Base-by-base conservation (phyloP, 1,284 basidiomycete genomes). In the Stygiomarasmius scandens region DNA sequence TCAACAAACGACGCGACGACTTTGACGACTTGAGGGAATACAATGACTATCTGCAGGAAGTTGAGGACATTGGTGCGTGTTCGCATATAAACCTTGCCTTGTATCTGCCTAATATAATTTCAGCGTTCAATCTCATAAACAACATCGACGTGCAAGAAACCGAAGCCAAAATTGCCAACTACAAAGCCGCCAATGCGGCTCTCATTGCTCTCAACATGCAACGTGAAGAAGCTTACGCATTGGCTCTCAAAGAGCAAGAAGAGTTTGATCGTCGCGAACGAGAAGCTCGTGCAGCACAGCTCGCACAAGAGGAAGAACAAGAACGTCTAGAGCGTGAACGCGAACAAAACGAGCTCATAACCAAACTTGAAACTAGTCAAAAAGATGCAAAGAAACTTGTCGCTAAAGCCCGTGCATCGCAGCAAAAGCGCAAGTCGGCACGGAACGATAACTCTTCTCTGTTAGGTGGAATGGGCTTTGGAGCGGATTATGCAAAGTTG, bases 71-170 rank as follows among this genome's bases (percentile, higher is more conserved):
- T 63, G 92, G 95, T 93, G 63, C 69, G 89, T 76, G 24, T 25
- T 57, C 32, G 29, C 38, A 32, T 43, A n/a, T 34, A 16, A 36
- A 29, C 46, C 19, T 20, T 36, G 58, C 49, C 49, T 43, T 51
- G 54, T 32, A 19, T 14, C 16, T 50, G 46, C 16, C 53, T 11
- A 53, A 58, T 32, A 36, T 5, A 29, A 62, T 59, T 54, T 34
- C 61, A 95, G 94, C 95, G 0, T 99, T 98, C 80, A 98, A 98
- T 70, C 85, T 99, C 14, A 93, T 99, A 61, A 90, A 99, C 68
- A 90, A 95, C 56, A 84, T 96, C 51, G 90, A 98, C 66, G 71
- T 96, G n/a, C 74, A 84, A 14, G 79, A 87, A 63, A 98, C 95
- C 0, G 94, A 98, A 76, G 86, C 85, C 9, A 86, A 90, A 38